Evolutionary conservation across 2,329 filamentous ascomycete genomes (phyloP), one percentile per base, ranked within the genome.

Genomic region (Pestalotiopsis sp.): DNA sequence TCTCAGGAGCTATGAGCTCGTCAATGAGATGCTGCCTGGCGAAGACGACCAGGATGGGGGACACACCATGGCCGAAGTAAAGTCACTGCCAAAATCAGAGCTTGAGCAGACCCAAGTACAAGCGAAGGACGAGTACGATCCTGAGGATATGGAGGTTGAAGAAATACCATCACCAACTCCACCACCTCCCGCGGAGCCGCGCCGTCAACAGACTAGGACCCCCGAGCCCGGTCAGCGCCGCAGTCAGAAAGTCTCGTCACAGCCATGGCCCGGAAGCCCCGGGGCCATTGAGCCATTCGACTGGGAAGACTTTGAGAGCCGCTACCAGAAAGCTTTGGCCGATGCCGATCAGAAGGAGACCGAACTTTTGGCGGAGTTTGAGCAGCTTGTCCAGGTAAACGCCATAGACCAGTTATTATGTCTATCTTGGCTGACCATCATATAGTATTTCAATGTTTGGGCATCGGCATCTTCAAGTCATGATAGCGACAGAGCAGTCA

Each of bases 401-500:
- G 17, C 6, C 9, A 31, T 0, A 45, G 56, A 3, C 9, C 20
- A 14, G 13, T 12, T 7, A 27, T 14, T 27, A 3, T 12, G 5
- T 31, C 2, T 25, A 20, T 41, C 12, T 3, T 31, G 27, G 58
- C 73, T 63, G 11, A 65, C 71, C 38, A 71, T 56, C 17, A 61
- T 36, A 59, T 56, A 97, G 93, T 92, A 92, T 77, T 97, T 97
- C 78, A 86, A 87, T 68, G 82, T 90, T 45, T 98, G 95, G 94
- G 92, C 93, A 27, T 85, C 91, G 23, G 89, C 92, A 13, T 91
- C 92, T 1, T 87, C 90, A 39, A 82, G 85, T 12, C 90, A 93
- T 70, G 95, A 97, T 78, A 90, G 92, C 67, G 90, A 91, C 69
- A 88, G 95, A 68, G 92, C 93, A 27, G 85, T 89, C 71, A 95